These are phyloP conservation scores for Potentilla sterilis DNA, from an alignment of 306 rosid genomes.

Conservation along the genomic window DNA sequence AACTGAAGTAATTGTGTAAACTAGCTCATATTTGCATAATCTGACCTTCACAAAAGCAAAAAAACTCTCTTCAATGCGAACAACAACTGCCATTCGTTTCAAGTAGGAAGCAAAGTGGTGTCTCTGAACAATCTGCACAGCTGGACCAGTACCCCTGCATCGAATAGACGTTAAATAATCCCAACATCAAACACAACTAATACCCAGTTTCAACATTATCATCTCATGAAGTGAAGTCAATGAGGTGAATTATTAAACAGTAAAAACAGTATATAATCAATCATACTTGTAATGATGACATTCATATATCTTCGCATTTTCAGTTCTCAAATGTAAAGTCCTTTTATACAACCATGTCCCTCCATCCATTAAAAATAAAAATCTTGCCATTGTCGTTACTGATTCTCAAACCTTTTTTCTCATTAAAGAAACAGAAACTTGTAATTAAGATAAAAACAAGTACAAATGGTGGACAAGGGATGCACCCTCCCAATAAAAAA, in stretches of 20 bases:
- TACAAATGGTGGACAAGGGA: background rate
- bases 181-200: background rate
- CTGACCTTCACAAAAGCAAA: constrained; percentile 91
- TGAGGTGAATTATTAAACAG: no score
- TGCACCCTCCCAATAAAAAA: background rate
- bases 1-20: background rate
- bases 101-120: constrained; percentile 94
- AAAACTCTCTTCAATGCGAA: constrained; percentile 88
- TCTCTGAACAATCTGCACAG: constrained; percentile 95
- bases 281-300: background rate
- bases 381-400: background rate
- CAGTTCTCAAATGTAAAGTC: background rate
- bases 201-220: background rate
- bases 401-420: background rate
- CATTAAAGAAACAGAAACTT: background rate
- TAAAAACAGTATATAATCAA: background rate
- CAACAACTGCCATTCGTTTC: constrained; percentile 96
- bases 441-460: background rate
- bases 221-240: background rate
- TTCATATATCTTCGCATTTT: background rate
- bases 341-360: background rate
- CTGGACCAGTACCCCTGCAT: constrained; percentile 77
- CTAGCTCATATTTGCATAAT: background rate
- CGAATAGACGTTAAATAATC: constrained; percentile 6
- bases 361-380: no score